These are phyloP conservation scores for Melocanna baccifera DNA, from an alignment of 176 grass and related monocot species.

Conservation along the genomic window DNA sequence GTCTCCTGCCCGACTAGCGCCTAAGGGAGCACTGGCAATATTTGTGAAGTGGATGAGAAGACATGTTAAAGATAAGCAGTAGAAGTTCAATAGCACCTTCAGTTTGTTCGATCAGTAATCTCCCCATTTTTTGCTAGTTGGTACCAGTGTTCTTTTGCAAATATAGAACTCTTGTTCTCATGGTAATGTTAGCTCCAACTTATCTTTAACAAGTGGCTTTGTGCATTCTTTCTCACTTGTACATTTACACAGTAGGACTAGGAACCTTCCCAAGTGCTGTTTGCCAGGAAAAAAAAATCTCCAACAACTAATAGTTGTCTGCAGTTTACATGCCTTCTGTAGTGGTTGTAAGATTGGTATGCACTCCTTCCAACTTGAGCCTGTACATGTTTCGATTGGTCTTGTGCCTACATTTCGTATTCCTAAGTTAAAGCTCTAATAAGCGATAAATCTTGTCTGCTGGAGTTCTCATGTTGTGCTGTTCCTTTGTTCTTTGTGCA, in stretches of 20 bases:
- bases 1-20: too few species aligned
- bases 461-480: conserved; percentile 27
- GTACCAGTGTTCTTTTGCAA: neutral
- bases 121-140: neutral
- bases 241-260: neutral
- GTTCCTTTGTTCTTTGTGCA: conserved; percentile 39
- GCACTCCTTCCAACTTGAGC: neutral
- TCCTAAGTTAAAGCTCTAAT: neutral
- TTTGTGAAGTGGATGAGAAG: neutral
- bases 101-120: neutral
- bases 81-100: neutral
- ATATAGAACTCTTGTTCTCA: neutral
- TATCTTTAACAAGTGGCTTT: neutral
- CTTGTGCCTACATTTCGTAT: neutral
- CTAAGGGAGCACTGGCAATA: too few species aligned
- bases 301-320: neutral
- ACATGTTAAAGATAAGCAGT: neutral
- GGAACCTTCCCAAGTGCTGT: neutral
- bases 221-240: neutral
- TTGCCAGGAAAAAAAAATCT: neutral
- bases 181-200: neutral
- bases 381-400: neutral
- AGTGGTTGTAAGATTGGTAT: neutral
- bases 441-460: neutral
- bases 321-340: neutral